A percentile compares a stretch with the other conserved stretches of the same genome.
Evolutionary conservation across 2,329 filamentous ascomycete species (phyloP).

Genomic region (Tothia fuscella): DNA sequence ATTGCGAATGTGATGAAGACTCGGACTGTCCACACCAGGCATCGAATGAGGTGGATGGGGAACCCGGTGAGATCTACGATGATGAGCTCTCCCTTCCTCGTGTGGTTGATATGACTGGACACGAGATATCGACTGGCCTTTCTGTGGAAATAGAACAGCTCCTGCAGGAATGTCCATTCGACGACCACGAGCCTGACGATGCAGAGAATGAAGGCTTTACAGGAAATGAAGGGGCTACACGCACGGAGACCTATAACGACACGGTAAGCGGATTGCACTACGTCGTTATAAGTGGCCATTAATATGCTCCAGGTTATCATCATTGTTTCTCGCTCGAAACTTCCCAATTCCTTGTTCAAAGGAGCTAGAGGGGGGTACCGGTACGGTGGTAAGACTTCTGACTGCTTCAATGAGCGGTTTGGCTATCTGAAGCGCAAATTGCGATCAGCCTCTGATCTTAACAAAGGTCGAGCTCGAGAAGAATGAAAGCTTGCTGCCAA

Average conservation of each 20-base stretch:
- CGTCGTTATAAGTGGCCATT: background rate
- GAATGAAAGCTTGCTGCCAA: background rate
- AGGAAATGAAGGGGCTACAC: constrained; percentile 17
- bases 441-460: too few relatives aligned
- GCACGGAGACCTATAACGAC: constrained; percentile 20
- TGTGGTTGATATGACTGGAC: constrained; percentile 13
- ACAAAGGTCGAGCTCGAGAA: background rate
- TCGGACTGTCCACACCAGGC: background rate
- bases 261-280: constrained; percentile 16
- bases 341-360: constrained; percentile 1
- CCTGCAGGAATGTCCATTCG: constrained; percentile 15
- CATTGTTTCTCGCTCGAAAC: constrained; percentile 2
- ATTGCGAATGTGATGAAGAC: background rate
- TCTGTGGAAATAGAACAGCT: constrained; percentile 13
- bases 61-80: constrained; percentile 10
- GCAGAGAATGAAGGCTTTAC: constrained; percentile 19
- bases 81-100: constrained; percentile 9
- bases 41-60: constrained; percentile 11
- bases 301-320: constrained; percentile 6
- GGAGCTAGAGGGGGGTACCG: background rate
- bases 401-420: background rate
- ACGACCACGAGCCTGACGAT: constrained; percentile 17
- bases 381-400: background rate
- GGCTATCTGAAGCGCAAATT: background rate
- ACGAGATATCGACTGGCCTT: constrained; percentile 9